Evolutionary conservation across 495 filamentous ascomycete genomes (phyloP).

Genomic region (Penicillium pancosmium): DNA sequence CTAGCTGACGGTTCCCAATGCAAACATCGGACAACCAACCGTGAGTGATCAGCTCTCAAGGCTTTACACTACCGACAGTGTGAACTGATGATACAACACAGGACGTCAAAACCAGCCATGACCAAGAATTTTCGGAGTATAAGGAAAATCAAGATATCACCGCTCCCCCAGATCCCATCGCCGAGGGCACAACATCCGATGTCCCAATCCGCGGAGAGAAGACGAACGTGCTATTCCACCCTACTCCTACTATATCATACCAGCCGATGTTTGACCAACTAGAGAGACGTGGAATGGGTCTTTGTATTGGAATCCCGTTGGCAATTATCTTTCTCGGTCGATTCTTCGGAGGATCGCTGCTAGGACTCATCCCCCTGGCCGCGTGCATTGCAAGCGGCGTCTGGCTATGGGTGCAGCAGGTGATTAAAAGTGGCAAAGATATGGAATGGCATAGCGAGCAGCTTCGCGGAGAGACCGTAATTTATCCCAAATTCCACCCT

Average conservation of each 20-base stretch:
- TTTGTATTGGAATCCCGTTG: constrained; percentile 70
- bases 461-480: constrained; percentile 76
- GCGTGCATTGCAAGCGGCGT: constrained; percentile 71
- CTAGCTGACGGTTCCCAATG: constrained; percentile 84
- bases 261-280: constrained; percentile 80
- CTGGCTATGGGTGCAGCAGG: constrained; percentile 85
- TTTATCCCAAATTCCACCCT: not conserved
- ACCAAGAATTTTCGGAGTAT: constrained; percentile 72
- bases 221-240: constrained; percentile 95
- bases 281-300: constrained; percentile 67
- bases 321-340: constrained; percentile 77
- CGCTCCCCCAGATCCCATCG: constrained; percentile 85
- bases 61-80: not conserved
- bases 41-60: constrained; percentile 35
- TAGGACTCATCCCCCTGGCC: constrained; percentile 72
- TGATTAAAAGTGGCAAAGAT: constrained; percentile 77
- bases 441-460: constrained; percentile 90
- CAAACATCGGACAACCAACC: constrained; percentile 77
- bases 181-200: constrained; percentile 78
- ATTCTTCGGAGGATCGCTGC: constrained; percentile 74
- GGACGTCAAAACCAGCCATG: constrained; percentile 62
- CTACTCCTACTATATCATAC: constrained; percentile 83
- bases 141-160: constrained; percentile 84
- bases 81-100: constrained; percentile 13
- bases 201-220: constrained; percentile 95